phyloP scores from a whole-genome alignment of 192 early-diverging fungal species.

The Podila verticillata region DNA sequence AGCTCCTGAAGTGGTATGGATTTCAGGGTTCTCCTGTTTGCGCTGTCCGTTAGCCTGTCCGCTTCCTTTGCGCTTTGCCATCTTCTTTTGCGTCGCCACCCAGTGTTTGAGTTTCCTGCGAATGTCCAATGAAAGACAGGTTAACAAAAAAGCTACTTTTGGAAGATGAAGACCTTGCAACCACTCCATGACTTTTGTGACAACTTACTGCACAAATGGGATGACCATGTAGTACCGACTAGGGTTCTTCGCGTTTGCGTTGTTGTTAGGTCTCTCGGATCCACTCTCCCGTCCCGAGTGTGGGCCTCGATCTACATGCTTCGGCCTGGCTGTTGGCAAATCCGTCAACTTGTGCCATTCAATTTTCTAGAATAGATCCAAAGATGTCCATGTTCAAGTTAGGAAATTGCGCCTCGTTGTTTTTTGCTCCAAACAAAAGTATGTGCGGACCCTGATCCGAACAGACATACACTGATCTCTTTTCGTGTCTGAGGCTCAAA shows the following conservation, averaged over 20 bases:
- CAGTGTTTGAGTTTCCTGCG: slow-evolving; percentile 44
- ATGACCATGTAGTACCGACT: slow-evolving; percentile 77
- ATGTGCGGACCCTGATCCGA: no score
- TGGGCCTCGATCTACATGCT: slow-evolving; percentile 26
- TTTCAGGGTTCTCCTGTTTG: no score
- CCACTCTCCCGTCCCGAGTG: slow-evolving; percentile 48
- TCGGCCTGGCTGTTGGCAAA: slow-evolving; percentile 64
- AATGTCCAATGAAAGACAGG: no score
- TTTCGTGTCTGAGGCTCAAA: slow-evolving; percentile 90
- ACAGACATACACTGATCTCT: slow-evolving; percentile 93
- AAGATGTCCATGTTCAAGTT: no score
- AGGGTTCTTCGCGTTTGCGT: slow-evolving; percentile 48
- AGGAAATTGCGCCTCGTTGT: no score
- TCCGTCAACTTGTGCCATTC: slow-evolving; percentile 76
- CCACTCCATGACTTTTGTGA: no score
- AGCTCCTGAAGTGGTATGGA: no score
- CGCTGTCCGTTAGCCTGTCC: no score
- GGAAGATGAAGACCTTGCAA: no score
- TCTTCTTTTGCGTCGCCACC: slow-evolving; percentile 26
- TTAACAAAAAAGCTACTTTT: no score
- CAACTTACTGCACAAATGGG: slow-evolving; percentile 70
- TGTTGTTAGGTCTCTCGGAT: slow-evolving; percentile 22
- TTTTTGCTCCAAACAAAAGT: no score
- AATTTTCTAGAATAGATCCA: slow-evolving; percentile 56
- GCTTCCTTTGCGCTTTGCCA: slow-evolving; percentile 22